Base-by-base conservation (phyloP, 176 grass and related monocot species). In the Typha latifolia region DNA sequence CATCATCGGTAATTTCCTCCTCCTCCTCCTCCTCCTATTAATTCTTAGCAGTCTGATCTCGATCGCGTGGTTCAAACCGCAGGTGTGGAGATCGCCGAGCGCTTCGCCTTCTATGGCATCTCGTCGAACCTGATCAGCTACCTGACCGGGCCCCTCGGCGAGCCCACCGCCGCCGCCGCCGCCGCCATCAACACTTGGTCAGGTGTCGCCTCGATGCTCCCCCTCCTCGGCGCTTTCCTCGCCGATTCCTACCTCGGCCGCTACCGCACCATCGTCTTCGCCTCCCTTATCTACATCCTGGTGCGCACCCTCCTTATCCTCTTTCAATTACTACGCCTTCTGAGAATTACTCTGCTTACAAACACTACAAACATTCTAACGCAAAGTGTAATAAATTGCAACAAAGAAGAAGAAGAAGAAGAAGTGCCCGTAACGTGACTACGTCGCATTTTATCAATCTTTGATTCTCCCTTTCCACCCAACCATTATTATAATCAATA, bases 211-310 rank as follows among this genome's bases (percentile, higher is more conserved):
- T 80, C 80, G 66, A 79, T 91, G 80, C 71, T 88, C 47, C 84
- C 89, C 27, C 74, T 91, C 26, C 74, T 80, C 49, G 64, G 78
- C 5, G 87, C 79, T 2, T 73, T 73, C 76, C 14, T 90, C 71
- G 87, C 79, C 20, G 87, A 90, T 71, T 77, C 84, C 21, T 91
- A 74, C 52, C 78, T 91, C 49, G 89, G 89, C 2, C 73, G 89
- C 3, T 84, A 73, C 74, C 68, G 84, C 0, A 61, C 89, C 23
- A 77, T 88, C 72, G 31, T 87, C 43, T 12, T 87, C 57, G 77
- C 89, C 24, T 86, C 80, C 24, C 11, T 87, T 67, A 47, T 91
- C 73, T 89, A 85, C 66, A 2, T 75, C 47, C 29, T 82, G 78
- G 86, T 88, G 1, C 24, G 24, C 24, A 26, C 24, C 24, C 24